phyloP scores from a whole-genome alignment of 1,284 basidiomycete genomes.

The Caloboletus firmus region DNA sequence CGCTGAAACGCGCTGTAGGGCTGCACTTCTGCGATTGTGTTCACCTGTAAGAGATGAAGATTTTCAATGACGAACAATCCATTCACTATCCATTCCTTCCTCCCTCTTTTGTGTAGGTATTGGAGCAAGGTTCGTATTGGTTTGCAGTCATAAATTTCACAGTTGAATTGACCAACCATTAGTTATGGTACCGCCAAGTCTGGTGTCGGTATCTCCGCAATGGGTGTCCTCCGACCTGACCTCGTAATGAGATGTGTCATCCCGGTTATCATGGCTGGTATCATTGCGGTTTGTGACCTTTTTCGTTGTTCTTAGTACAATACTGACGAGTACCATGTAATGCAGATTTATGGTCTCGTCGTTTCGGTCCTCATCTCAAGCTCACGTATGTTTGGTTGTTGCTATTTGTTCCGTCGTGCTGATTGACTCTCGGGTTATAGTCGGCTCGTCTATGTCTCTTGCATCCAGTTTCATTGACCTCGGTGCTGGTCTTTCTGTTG shows the following conservation, averaged over 20 bases:
- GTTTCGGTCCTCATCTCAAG: slow-evolving; percentile 87
- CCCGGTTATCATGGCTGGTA: slow-evolving; percentile 99
- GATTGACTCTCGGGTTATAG: slow-evolving; percentile 39
- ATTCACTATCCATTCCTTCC: neutral
- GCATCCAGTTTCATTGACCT: slow-evolving; percentile 88
- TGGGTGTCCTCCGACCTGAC: slow-evolving; percentile 95
- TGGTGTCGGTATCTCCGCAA: slow-evolving; percentile 97
- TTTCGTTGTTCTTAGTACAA: neutral
- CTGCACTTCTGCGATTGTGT: slow-evolving; percentile 95
- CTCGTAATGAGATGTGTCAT: slow-evolving; percentile 95
- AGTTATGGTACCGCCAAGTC: slow-evolving; percentile 98
- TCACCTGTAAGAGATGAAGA: slow-evolving; percentile 76
- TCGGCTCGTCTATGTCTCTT: slow-evolving; percentile 57
- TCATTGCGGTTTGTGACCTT: slow-evolving; percentile 73
- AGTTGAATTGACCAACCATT: slow-evolving; percentile 1
- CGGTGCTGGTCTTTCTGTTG: slow-evolving; percentile 86
- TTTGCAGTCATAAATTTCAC: neutral
- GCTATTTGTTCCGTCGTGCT: slow-evolving; percentile 28
- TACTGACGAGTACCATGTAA: neutral
- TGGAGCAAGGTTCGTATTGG: slow-evolving; percentile 32
- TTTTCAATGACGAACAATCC: neutral
- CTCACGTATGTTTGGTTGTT: slow-evolving; percentile 55
- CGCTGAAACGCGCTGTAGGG: slow-evolving; percentile 53
- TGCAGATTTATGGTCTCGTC: slow-evolving; percentile 85
- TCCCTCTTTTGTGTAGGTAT: slow-evolving; percentile 20